Percentiles rank a stretch among this genome's conserved stretches.
Evolutionary conservation across 441 rosid genomes (phyloP).

Genomic region (Brassica balearica): DNA sequence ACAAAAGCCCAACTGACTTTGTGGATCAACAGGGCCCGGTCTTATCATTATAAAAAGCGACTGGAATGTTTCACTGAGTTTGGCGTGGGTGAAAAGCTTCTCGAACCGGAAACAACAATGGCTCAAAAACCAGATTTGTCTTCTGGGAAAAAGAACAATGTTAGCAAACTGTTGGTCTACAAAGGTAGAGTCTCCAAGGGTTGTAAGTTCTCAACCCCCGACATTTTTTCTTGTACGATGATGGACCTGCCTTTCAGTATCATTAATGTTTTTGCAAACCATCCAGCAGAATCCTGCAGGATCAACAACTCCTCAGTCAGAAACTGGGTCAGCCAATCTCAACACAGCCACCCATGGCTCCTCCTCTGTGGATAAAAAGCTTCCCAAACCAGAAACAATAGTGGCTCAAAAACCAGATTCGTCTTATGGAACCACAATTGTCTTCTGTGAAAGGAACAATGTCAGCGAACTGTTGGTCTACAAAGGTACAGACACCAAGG

Average conservation of each 20-base stretch:
- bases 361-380: too few relatives aligned
- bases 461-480: too few relatives aligned
- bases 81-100: not conserved
- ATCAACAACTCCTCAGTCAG: not conserved
- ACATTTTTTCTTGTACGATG: too few relatives aligned
- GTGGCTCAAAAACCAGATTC: too few relatives aligned
- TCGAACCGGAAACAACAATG: not conserved
- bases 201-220: not conserved
- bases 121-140: not conserved
- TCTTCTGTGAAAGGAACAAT: too few relatives aligned
- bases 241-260: too few relatives aligned
- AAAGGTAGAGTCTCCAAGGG: not conserved
- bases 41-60: not conserved
- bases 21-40: not conserved
- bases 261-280: not conserved
- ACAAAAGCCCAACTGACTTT: not conserved
- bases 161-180: too few relatives aligned
- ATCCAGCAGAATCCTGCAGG: not conserved
- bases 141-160: not conserved
- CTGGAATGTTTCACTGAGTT: not conserved
- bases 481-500: too few relatives aligned
- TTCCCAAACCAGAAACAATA: too few relatives aligned
- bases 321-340: too few relatives aligned
- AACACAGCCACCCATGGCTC: too few relatives aligned
- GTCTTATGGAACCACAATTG: too few relatives aligned